phyloP scores from a whole-genome alignment of 2,329 filamentous ascomycete genomes.

The Penicillium vulpinum region DNA sequence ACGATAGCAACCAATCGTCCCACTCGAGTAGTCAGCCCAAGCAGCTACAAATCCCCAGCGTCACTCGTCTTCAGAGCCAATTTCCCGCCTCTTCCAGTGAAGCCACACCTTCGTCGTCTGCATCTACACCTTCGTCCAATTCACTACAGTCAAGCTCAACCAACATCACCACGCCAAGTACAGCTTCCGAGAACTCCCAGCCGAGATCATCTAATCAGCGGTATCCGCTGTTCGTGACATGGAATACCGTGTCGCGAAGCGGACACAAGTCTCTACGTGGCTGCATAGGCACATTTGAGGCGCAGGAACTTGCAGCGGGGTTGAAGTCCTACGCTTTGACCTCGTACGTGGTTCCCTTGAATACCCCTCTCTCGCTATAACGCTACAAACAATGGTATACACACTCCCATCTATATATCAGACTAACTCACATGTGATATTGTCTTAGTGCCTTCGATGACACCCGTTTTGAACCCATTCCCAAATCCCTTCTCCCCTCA shows the following conservation, averaged over 20 bases:
- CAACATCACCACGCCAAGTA: constrained; percentile 47
- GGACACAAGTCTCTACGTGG: constrained; percentile 73
- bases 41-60: constrained; percentile 32
- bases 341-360: constrained; percentile 53
- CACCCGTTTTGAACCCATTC: constrained; percentile 61
- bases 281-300: constrained; percentile 93
- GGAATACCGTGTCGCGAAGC: constrained; percentile 71
- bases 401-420: not conserved
- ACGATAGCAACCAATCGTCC: constrained; percentile 7
- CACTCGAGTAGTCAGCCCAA: constrained; percentile 18
- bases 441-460: constrained; percentile 61
- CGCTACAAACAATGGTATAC: not conserved
- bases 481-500: constrained; percentile 48
- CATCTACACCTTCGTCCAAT: constrained; percentile 51
- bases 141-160: constrained; percentile 45
- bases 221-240: constrained; percentile 88
- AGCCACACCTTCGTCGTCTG: constrained; percentile 44
- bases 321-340: constrained; percentile 79
- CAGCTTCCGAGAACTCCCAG: constrained; percentile 30
- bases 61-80: constrained; percentile 37
- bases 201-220: constrained; percentile 44
- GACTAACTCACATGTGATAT: not conserved
- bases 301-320: constrained; percentile 70
- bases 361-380: not conserved
- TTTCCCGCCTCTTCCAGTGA: constrained; percentile 41